Percentiles rank a stretch among this genome's conserved stretches.
Conservation (phyloP, 176 grass and related monocot species). For the Zea mays region Zm-B73-REFERENCE-NAM-5.0 NC_050103.1:78814001-78814500, state of each 20-base stretch:
- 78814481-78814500: constrained; percentile 82
- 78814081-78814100: constrained; percentile 74
- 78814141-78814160: constrained; percentile 85
- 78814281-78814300: constrained; percentile 96
- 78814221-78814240: constrained; percentile 88
- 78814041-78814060: constrained; percentile 92
- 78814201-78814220: constrained; percentile 89
- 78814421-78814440: constrained; percentile 83
- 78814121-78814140: constrained; percentile 92
- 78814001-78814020: constrained; percentile 91
- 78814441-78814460: constrained; percentile 92
- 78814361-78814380: constrained; percentile 94
- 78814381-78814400: constrained; percentile 87
- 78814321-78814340: constrained; percentile 85
- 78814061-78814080: constrained; percentile 88
- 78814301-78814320: constrained; percentile 83
- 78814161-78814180: constrained; percentile 96
- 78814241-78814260: constrained; percentile 71
- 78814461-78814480: constrained; percentile 86
- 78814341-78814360: constrained; percentile 83
- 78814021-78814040: constrained; percentile 88
- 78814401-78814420: constrained; percentile 87
- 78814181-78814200: constrained; percentile 86
- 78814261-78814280: constrained; percentile 94
- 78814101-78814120: constrained; percentile 79